phyloP scores from a whole-genome alignment of 2,329 filamentous ascomycete species.

The Fusarium sp. region DNA sequence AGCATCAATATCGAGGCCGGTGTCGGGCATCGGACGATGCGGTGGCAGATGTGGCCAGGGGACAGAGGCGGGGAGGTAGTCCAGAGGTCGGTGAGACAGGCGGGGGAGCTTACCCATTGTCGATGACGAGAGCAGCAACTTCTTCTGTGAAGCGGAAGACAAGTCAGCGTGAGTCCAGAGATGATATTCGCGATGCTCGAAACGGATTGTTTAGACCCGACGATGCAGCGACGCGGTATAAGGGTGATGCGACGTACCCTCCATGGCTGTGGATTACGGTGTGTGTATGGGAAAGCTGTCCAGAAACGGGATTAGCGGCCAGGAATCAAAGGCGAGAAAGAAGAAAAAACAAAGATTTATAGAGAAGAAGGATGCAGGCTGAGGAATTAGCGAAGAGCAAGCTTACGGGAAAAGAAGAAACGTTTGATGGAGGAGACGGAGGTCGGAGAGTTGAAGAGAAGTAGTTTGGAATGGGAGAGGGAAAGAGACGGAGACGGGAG shows the following conservation, averaged over 20 bases:
- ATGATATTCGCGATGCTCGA: constrained; percentile 40
- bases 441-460: constrained; percentile 50
- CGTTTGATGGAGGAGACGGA: constrained; percentile 52
- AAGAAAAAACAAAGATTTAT: constrained; percentile 41
- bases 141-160: constrained; percentile 78
- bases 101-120: constrained; percentile 96
- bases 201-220: constrained; percentile 43
- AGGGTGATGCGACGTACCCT: constrained; percentile 60
- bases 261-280: constrained; percentile 66
- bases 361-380: constrained; percentile 42
- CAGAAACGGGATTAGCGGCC: constrained; percentile 52
- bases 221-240: constrained; percentile 47
- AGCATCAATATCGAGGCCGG: constrained; percentile 31
- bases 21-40: constrained; percentile 45
- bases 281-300: constrained; percentile 52
- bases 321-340: constrained; percentile 36
- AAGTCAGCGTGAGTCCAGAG: constrained; percentile 57
- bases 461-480: constrained; percentile 50
- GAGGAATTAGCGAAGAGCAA: constrained; percentile 32
- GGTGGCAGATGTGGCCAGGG: constrained; percentile 41
- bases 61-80: constrained; percentile 40
- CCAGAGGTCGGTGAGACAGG: constrained; percentile 55
- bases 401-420: constrained; percentile 49
- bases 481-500: constrained; percentile 47
- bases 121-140: constrained; percentile 99